Conservation (phyloP, 2,329 filamentous ascomycete genomes). For the Magnaporthales sp. region DNA sequence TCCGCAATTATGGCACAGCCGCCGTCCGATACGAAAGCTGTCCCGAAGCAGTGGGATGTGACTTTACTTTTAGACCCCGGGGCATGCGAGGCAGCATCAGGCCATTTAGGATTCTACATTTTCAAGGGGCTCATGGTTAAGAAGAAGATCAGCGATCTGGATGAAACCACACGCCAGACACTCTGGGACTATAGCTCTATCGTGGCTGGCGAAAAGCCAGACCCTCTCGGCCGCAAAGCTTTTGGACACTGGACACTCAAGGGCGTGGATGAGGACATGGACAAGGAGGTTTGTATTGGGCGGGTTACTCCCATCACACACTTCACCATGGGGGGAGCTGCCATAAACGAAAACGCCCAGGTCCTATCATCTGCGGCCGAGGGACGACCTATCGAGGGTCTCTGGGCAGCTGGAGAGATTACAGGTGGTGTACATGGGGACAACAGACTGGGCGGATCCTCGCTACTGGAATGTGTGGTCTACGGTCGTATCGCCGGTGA, state of each 20-base stretch:
- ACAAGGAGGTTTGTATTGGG: constrained; percentile 48
- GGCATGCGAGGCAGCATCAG: constrained; percentile 38
- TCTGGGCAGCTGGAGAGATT: constrained; percentile 57
- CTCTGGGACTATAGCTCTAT: constrained; percentile 40
- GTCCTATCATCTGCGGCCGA: constrained; percentile 32
- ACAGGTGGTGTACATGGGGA: constrained; percentile 57
- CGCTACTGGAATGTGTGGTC: constrained; percentile 54
- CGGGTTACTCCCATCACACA: constrained; percentile 55
- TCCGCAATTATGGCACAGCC: constrained; percentile 36
- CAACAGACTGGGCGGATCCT: constrained; percentile 53
- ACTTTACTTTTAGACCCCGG: constrained; percentile 52
- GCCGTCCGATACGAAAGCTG: constrained; percentile 14
- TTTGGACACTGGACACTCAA: constrained; percentile 49
- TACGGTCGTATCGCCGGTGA: constrained; percentile 51
- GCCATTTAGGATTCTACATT: constrained; percentile 54
- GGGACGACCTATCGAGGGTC: constrained; percentile 37
- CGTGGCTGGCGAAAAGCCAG: constrained; percentile 28
- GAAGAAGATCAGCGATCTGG: constrained; percentile 42
- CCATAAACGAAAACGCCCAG: constrained; percentile 43
- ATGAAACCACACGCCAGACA: constrained; percentile 25
- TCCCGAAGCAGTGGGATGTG: constrained; percentile 46
- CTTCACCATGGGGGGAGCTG: constrained; percentile 59
- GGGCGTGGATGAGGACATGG: constrained; percentile 30
- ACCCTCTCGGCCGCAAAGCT: constrained; percentile 35
- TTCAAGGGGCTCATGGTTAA: constrained; percentile 54